A percentile compares a stretch with the other conserved stretches of the same genome.
Evolutionary conservation across 352 stramenopile species (phyloP).

Genomic region (Phytophthora hibernalis): DNA sequence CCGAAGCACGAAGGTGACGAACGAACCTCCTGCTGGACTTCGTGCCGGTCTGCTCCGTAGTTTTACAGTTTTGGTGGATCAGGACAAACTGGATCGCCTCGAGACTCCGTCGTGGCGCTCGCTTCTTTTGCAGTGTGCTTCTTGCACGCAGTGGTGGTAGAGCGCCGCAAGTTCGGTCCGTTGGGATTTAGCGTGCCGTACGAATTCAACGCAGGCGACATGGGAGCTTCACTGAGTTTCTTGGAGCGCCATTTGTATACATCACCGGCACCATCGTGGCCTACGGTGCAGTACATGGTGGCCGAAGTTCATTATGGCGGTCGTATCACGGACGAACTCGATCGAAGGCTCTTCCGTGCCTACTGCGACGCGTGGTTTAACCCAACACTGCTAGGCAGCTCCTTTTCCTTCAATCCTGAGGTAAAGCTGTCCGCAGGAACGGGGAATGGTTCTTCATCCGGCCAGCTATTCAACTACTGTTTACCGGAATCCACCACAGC

Average conservation of each 20-base stretch:
- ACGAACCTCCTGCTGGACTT: constrained; percentile 77
- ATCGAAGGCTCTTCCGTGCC: constrained; percentile 73
- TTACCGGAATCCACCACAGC: constrained; percentile 51
- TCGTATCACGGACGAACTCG: constrained; percentile 82
- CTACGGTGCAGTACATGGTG: constrained; percentile 85
- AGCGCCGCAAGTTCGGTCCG: constrained; percentile 79
- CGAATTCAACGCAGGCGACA: constrained; percentile 81
- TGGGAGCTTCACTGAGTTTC: constrained; percentile 71
- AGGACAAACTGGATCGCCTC: constrained; percentile 82
- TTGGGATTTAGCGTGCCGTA: constrained; percentile 80
- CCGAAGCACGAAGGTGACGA: constrained; percentile 75
- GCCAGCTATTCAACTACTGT: constrained; percentile 60
- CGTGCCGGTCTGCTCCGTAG: constrained; percentile 71
- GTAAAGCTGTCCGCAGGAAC: constrained; percentile 35
- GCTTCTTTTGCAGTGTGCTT: constrained; percentile 82
- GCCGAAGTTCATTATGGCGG: constrained; percentile 86
- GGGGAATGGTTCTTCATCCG: constrained; percentile 22
- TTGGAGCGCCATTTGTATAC: constrained; percentile 79
- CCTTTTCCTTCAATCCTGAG: constrained; percentile 81
- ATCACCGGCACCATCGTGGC: constrained; percentile 60
- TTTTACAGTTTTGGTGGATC: constrained; percentile 79
- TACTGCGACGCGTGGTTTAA: constrained; percentile 84
- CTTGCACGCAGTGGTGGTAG: constrained; percentile 78
- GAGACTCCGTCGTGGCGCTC: constrained; percentile 67
- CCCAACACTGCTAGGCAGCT: constrained; percentile 56